A percentile compares a stretch with the other conserved stretches of the same genome.
Conservation (phyloP, 73 alveolate genomes). For the Symbiodinium natans region DNA sequence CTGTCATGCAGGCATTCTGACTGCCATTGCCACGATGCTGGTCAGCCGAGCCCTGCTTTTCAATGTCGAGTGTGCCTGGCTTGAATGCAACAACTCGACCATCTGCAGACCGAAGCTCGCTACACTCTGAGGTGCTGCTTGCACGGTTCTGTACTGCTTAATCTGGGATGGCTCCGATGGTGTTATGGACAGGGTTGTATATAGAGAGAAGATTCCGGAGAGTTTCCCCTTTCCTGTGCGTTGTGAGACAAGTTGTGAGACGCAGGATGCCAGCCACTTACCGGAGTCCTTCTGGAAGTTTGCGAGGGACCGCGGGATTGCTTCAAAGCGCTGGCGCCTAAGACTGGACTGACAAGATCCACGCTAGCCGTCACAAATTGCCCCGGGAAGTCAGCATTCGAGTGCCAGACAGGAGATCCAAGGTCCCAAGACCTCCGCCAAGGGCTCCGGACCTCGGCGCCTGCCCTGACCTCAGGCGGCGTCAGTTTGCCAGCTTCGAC, state of each 20-base stretch:
- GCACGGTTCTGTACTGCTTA: constrained; percentile 88
- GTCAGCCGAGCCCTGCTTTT: constrained; percentile 60
- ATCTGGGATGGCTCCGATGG: constrained; percentile 93
- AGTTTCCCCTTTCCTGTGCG: no score
- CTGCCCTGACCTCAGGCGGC: no score
- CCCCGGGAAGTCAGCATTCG: no score
- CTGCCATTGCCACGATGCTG: constrained; percentile 47
- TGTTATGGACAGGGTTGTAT: constrained; percentile 41
- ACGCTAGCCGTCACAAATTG: no score
- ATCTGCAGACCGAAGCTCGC: no score
- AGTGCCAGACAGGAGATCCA: no score
- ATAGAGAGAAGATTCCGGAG: no score
- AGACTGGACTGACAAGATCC: neutral
- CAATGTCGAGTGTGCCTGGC: constrained; percentile 56
- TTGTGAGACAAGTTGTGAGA: no score
- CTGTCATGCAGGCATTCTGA: constrained; percentile 17
- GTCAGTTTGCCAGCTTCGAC: no score
- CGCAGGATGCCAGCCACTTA: constrained; percentile 91
- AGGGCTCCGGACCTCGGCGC: no score
- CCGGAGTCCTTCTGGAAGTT: constrained; percentile 81
- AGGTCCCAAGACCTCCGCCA: no score
- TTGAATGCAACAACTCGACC: no score
- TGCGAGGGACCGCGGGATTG: constrained; percentile 71
- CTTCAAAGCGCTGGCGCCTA: constrained; percentile 18
- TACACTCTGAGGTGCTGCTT: constrained; percentile 86